These are phyloP conservation scores for Sporobolomyces roseus DNA, from an alignment of 768 basidiomycete genomes.

Conservation along the genomic window DNA sequence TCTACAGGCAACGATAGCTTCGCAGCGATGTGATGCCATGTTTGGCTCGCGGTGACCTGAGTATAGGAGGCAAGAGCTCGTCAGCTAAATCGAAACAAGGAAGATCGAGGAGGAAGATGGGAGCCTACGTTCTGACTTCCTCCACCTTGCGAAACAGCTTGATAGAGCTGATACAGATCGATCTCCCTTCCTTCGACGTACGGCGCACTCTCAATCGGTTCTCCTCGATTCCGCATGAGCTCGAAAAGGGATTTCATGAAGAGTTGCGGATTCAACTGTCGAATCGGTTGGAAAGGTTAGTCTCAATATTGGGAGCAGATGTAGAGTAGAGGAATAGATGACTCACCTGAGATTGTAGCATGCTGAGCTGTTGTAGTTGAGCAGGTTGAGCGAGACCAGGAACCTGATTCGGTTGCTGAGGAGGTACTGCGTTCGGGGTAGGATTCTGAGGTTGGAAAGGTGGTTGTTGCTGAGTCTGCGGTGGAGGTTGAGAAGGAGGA, in stretches of 20 bases:
- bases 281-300: background rate
- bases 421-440: background rate
- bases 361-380: constrained; percentile 34
- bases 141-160: constrained; percentile 35
- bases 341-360: constrained; percentile 28
- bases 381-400: background rate
- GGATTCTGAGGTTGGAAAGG: background rate
- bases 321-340: background rate
- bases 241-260: constrained; percentile 45
- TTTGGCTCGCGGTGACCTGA: constrained; percentile 32
- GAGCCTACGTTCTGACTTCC: constrained; percentile 20
- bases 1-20: constrained; percentile 36
- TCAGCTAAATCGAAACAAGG: background rate
- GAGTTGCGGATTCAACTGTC: constrained; percentile 38
- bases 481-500: too few species aligned
- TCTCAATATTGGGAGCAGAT: too few species aligned
- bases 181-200: constrained; percentile 40
- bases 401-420: constrained; percentile 14
- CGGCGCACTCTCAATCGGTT: constrained; percentile 41
- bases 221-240: constrained; percentile 42
- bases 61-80: background rate
- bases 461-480: too few species aligned
- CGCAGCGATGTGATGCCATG: constrained; percentile 40
- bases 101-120: background rate
- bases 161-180: constrained; percentile 42